These are phyloP conservation scores for Mycena olivaceomarginata DNA, from an alignment of 768 basidiomycete genomes.

Conservation along the genomic window DNA sequence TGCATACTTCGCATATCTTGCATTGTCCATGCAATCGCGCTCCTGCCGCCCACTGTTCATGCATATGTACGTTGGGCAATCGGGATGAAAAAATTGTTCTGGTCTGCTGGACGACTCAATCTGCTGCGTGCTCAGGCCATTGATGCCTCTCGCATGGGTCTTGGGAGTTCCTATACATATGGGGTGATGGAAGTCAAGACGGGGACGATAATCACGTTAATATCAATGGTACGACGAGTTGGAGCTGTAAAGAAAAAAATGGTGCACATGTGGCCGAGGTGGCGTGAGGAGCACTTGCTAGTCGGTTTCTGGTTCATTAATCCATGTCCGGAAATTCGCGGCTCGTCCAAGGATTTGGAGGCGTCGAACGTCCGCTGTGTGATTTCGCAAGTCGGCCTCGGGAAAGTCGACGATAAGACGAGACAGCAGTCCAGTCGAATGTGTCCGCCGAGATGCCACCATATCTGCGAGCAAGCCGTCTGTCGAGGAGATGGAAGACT, in stretches of 20 bases:
- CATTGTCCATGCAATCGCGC: too few relatives aligned
- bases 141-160: not conserved
- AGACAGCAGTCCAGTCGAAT: conserved; percentile 4
- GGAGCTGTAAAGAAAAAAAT: not conserved
- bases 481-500: conserved; percentile 23
- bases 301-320: conserved; percentile 30
- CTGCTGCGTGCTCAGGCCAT: not conserved
- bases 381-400: conserved; percentile 11
- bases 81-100: too few relatives aligned
- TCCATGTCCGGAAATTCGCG: conserved; percentile 22
- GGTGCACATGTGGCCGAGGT: not conserved
- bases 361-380: conserved; percentile 28
- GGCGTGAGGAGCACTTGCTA: not conserved
- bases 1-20: too few relatives aligned
- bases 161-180: not conserved
- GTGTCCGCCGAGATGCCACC: conserved; percentile 28
- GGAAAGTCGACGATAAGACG: conserved; percentile 31
- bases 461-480: conserved; percentile 40
- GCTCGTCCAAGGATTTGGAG: conserved; percentile 16
- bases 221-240: not conserved
- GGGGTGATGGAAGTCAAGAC: not conserved
- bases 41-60: too few relatives aligned
- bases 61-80: too few relatives aligned
- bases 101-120: too few relatives aligned
- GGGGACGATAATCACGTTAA: not conserved